A percentile compares a stretch with the other conserved stretches of the same genome.
Evolutionary conservation across 495 filamentous ascomycete species (phyloP).

Genomic region (Aspergillus sclerotioniger): DNA sequence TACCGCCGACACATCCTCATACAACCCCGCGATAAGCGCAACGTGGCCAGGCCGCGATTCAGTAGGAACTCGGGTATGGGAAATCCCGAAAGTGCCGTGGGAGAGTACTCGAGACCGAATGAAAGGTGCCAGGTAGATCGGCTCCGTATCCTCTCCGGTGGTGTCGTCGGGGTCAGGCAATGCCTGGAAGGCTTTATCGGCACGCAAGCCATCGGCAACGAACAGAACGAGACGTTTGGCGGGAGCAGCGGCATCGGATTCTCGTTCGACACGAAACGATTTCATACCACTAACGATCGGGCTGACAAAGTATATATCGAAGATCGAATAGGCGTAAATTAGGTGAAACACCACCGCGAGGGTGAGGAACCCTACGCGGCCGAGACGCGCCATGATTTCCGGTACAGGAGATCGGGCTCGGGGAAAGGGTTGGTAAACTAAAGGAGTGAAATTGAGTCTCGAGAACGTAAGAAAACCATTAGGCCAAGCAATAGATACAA

Average conservation of each 20-base stretch:
- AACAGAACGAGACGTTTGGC: slow-evolving; percentile 90
- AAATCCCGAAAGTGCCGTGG: slow-evolving; percentile 97
- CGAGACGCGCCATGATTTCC: slow-evolving; percentile 69
- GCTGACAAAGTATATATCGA: slow-evolving; percentile 99
- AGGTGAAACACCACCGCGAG: slow-evolving; percentile 93
- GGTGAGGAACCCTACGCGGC: slow-evolving; percentile 83
- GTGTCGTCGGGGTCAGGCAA: slow-evolving; percentile 75
- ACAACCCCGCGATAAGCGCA: slow-evolving; percentile 93
- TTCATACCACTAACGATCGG: slow-evolving; percentile 96
- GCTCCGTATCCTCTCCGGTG: slow-evolving; percentile 50
- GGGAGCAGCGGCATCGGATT: slow-evolving; percentile 62
- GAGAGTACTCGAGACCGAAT: slow-evolving; percentile 82
- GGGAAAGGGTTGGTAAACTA: slow-evolving; percentile 21
- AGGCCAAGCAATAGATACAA: background rate
- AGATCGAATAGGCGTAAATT: slow-evolving; percentile 94
- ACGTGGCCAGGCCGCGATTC: slow-evolving; percentile 98
- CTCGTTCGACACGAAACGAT: slow-evolving; percentile 67
- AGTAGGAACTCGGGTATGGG: slow-evolving; percentile 95
- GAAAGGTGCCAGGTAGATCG: slow-evolving; percentile 85
- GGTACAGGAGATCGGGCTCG: slow-evolving; percentile 8
- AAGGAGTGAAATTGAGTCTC: background rate
- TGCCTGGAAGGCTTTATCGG: slow-evolving; percentile 96
- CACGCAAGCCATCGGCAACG: slow-evolving; percentile 96
- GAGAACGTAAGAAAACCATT: background rate
- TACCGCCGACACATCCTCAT: slow-evolving; percentile 97